Evolutionary conservation across 2,329 filamentous ascomycete species (phyloP).

Genomic region (Botrytis squamosa): DNA sequence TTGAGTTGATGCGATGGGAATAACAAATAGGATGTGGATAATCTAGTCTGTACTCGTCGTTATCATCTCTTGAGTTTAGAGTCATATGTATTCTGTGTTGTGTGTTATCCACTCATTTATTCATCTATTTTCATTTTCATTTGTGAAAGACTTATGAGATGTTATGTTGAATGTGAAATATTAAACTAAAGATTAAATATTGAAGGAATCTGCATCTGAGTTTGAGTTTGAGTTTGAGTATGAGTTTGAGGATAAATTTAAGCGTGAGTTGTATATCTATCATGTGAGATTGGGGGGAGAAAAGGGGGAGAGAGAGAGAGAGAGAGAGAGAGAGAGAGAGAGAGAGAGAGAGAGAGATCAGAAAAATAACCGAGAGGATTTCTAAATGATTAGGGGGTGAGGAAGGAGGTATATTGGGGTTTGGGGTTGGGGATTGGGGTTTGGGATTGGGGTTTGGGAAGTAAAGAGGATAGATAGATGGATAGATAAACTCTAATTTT

Average conservation of each 20-base stretch:
- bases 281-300: background rate
- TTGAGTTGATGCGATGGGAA: background rate
- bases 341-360: background rate
- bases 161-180: no score
- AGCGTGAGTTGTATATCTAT: background rate
- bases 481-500: no score
- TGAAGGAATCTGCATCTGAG: background rate
- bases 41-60: no score
- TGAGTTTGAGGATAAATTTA: background rate
- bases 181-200: background rate
- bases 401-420: no score
- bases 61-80: background rate
- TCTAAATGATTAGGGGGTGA: background rate
- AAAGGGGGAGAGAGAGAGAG: rapidly evolving
- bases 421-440: no score
- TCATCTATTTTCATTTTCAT: background rate
- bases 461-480: no score
- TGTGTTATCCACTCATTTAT: background rate
- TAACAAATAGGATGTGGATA: background rate
- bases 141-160: background rate
- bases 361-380: background rate
- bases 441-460: no score
- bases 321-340: no score
- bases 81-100: background rate
- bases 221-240: no score